Evolutionary conservation across 352 stramenopile genomes (phyloP).

Genomic region (Thraustochytrium striatum): DNA sequence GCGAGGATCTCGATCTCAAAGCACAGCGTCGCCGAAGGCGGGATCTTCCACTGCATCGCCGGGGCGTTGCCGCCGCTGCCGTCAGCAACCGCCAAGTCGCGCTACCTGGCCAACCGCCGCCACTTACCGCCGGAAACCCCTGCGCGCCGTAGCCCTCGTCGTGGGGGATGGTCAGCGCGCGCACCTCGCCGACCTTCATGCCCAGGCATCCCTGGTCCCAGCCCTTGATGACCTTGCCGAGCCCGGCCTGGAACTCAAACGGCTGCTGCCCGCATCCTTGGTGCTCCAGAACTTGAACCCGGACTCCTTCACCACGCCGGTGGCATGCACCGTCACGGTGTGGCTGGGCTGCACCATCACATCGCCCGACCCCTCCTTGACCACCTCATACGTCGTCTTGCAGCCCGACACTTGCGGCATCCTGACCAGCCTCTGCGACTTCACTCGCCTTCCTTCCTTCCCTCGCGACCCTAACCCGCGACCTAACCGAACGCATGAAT

Average conservation of each 20-base stretch:
- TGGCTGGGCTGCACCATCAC: conserved; percentile 60
- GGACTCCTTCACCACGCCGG: conserved; percentile 56
- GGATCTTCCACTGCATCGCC: conserved; percentile 40
- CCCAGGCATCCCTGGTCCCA: conserved; percentile 87
- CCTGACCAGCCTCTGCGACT: background rate
- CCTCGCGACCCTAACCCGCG: too few relatives aligned
- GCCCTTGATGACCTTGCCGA: conserved; percentile 87
- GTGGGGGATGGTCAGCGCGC: conserved; percentile 81
- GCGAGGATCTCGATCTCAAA: conserved; percentile 37
- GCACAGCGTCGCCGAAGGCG: conserved; percentile 18
- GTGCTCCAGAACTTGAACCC: conserved; percentile 89
- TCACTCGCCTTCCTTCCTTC: background rate
- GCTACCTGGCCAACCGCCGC: too few relatives aligned
- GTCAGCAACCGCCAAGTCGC: too few relatives aligned
- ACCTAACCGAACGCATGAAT: too few relatives aligned
- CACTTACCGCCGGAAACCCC: conserved; percentile 85
- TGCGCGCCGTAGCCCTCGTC: conserved; percentile 88
- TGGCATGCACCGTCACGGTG: conserved; percentile 74
- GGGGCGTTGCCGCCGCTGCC: too few relatives aligned
- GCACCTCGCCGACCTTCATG: conserved; percentile 75
- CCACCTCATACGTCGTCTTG: conserved; percentile 61
- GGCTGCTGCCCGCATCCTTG: conserved; percentile 87
- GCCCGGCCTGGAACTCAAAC: conserved; percentile 85
- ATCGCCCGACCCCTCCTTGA: conserved; percentile 61
- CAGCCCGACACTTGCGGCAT: conserved; percentile 11